phyloP scores from a whole-genome alignment of 345 rosid species.

The Hibiscus syriacus region DNA sequence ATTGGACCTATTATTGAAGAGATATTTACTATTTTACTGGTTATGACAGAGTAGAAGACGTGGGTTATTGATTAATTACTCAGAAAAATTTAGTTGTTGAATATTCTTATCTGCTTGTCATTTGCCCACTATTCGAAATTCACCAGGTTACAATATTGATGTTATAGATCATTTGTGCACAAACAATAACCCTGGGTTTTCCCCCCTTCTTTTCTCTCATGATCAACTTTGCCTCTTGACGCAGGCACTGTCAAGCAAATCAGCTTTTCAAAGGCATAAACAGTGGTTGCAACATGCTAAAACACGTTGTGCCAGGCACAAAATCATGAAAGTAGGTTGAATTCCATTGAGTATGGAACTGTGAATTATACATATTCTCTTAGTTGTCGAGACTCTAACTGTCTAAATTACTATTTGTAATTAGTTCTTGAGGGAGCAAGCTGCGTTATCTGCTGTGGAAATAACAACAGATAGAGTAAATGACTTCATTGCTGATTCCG shows the following conservation, averaged over 20 bases:
- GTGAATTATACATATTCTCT: background rate
- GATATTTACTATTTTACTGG: background rate
- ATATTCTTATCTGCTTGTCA: background rate
- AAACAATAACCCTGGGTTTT: background rate
- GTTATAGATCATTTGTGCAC: background rate
- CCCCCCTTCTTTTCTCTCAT: too few relatives aligned
- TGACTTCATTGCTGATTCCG: slow-evolving; percentile 72
- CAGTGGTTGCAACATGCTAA: slow-evolving; percentile 92
- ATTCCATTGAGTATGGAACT: background rate
- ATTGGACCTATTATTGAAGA: background rate
- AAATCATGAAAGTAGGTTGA: slow-evolving; percentile 75
- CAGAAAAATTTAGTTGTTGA: background rate
- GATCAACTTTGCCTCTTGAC: slow-evolving; percentile 11
- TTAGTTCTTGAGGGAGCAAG: slow-evolving; percentile 94
- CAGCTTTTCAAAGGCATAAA: slow-evolving; percentile 83
- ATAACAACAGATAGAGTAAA: slow-evolving; percentile 68
- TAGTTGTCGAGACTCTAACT: background rate
- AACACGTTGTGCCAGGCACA: slow-evolving; percentile 93
- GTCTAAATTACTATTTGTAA: slow-evolving; percentile 15
- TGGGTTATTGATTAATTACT: background rate
- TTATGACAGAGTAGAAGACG: background rate
- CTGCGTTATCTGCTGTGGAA: slow-evolving; percentile 69
- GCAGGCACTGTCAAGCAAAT: slow-evolving; percentile 85
- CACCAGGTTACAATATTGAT: slow-evolving; percentile 2
- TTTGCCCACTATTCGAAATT: slow-evolving; percentile 3